These are phyloP conservation scores for Dictyostelium intermedium DNA, from an alignment of 78 protist species.

Conservation along the genomic window DNA sequence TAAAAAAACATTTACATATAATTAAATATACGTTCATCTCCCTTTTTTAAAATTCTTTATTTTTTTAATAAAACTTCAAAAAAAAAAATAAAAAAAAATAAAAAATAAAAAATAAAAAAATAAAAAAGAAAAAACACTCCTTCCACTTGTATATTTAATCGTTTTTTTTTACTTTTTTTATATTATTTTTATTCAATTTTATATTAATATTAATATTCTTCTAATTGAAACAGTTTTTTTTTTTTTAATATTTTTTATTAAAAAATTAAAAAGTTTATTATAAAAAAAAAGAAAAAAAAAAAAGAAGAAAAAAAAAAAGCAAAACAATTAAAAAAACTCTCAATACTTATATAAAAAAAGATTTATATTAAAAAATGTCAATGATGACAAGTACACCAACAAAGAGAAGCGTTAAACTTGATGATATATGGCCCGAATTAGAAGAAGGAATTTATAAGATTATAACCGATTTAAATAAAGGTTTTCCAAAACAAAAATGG, in stretches of 20 bases:
- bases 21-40: neutral
- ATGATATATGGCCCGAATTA: slow-evolving; percentile 84
- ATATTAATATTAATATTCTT: too few species aligned
- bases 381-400: neutral
- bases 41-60: too few species aligned
- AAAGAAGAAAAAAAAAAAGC: too few species aligned
- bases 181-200: neutral
- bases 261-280: too few species aligned
- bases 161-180: neutral
- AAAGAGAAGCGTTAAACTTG: slow-evolving; percentile 60
- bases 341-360: neutral
- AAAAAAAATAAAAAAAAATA: too few species aligned
- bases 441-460: slow-evolving; percentile 73
- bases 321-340: too few species aligned
- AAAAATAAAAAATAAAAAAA: too few species aligned
- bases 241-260: too few species aligned
- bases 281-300: neutral
- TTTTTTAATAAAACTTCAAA: too few species aligned
- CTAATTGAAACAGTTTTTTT: neutral
- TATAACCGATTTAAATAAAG: slow-evolving; percentile 52
- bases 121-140: too few species aligned
- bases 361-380: slow-evolving; percentile 7
- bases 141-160: neutral
- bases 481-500: slow-evolving; percentile 74
- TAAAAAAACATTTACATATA: too few species aligned